These are phyloP conservation scores for Acanthamoeba lenticulata DNA, from an alignment of 208 protist species.

Conservation along the genomic window DNA sequence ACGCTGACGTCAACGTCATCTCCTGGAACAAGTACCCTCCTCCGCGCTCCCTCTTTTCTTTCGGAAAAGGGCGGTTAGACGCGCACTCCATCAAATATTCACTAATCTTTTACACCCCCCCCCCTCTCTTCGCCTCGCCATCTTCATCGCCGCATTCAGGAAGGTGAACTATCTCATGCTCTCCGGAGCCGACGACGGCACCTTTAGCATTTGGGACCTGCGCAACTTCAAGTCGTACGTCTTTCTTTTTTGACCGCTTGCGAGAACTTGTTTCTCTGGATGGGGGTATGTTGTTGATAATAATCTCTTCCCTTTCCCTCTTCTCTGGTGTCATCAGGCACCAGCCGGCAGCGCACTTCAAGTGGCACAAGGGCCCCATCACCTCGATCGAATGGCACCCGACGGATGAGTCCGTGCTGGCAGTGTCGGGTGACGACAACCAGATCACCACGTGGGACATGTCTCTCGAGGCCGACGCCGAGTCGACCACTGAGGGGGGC, in stretches of 20 bases:
- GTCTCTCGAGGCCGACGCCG: constrained; percentile 95
- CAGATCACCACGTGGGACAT: constrained; percentile 98
- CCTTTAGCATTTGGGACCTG: constrained; percentile 97
- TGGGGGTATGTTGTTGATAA: neutral
- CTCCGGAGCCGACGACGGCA: constrained; percentile 96
- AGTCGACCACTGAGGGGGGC: constrained; percentile 89
- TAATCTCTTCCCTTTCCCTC: neutral
- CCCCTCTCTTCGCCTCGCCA: neutral
- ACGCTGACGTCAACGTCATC: constrained; percentile 97
- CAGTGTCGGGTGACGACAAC: constrained; percentile 93
- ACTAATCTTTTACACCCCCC: neutral
- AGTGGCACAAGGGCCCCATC: constrained; percentile 93
- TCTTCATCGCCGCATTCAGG: neutral
- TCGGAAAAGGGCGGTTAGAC: neutral
- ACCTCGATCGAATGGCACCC: constrained; percentile 97
- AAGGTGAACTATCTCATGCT: constrained; percentile 93
- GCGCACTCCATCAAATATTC: too few relatives aligned
- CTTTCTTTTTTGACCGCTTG: constrained; percentile 10
- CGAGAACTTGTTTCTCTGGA: too few relatives aligned
- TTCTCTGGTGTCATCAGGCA: neutral
- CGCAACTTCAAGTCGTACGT: constrained; percentile 88
- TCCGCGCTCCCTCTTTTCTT: constrained; percentile 28
- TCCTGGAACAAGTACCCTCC: constrained; percentile 93
- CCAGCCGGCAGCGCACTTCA: constrained; percentile 84
- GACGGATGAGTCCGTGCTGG: constrained; percentile 95